Percentiles rank a stretch among this genome's conserved stretches.
These are phyloP conservation scores for Citrullus colocynthis DNA, from an alignment of 306 rosid genomes.

Conservation along the genomic window DNA sequence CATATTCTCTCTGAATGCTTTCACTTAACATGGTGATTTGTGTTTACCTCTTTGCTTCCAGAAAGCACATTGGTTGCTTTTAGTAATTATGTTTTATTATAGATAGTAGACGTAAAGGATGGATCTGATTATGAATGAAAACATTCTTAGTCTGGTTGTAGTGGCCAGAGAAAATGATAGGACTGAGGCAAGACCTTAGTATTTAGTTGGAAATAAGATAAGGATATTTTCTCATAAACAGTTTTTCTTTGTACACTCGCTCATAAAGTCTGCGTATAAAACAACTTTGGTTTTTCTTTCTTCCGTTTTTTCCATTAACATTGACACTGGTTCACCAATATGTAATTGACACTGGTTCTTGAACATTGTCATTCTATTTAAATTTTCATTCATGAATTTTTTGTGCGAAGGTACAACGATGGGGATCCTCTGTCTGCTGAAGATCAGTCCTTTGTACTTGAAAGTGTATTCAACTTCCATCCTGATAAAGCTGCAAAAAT, in stretches of 20 bases:
- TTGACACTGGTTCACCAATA: neutral
- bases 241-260: neutral
- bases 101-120: neutral
- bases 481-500: slow-evolving; percentile 77
- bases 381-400: slow-evolving; percentile 5
- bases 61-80: neutral
- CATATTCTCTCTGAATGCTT: slow-evolving; percentile 7
- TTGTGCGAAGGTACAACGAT: slow-evolving; percentile 54
- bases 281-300: neutral
- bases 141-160: neutral
- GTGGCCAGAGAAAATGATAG: neutral
- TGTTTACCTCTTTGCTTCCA: neutral
- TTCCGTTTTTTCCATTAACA: neutral
- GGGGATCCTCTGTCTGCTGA: slow-evolving; percentile 70
- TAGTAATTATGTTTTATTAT: neutral
- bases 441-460: slow-evolving; percentile 49
- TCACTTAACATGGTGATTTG: neutral
- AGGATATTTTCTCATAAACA: neutral
- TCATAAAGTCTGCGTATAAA: neutral
- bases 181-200: neutral
- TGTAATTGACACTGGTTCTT: neutral
- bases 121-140: neutral
- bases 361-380: neutral
- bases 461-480: slow-evolving; percentile 65
- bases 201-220: neutral